Conservation (phyloP, 2,329 filamentous ascomycete species). For the Ophiocordyceps sinensis region DNA sequence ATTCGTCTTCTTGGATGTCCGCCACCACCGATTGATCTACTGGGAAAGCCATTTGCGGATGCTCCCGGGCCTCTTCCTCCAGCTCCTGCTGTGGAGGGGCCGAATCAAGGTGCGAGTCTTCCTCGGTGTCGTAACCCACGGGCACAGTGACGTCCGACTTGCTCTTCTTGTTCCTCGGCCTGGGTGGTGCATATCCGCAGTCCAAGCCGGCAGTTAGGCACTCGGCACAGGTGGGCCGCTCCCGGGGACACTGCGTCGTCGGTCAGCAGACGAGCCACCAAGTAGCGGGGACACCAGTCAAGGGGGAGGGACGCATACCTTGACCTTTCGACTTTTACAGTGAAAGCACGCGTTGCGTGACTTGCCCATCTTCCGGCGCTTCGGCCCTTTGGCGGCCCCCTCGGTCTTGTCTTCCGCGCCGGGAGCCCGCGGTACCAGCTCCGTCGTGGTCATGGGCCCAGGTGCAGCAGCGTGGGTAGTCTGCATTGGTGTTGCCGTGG, state of each 20-base stretch:
- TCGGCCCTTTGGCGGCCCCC: constrained; percentile 1
- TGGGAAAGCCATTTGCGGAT: not conserved
- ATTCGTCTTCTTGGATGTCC: not conserved
- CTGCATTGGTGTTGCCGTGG: constrained; percentile 10
- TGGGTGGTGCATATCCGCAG: constrained; percentile 26
- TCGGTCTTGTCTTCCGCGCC: constrained; percentile 4
- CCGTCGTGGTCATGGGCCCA: constrained; percentile 16
- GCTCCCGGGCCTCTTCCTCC: constrained; percentile 2
- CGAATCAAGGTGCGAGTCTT: constrained; percentile 3
- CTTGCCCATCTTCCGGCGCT: constrained; percentile 11
- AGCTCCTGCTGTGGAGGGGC: constrained; percentile 5
- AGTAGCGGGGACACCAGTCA: not conserved
- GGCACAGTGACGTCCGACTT: constrained; percentile 8
- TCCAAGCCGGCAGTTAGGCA: constrained; percentile 16
- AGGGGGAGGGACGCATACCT: constrained; percentile 15
- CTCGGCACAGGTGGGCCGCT: constrained; percentile 23
- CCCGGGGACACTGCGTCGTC: constrained; percentile 22
- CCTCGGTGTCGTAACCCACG: constrained; percentile 6
- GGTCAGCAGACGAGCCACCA: constrained; percentile 6
- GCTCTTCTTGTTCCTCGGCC: constrained; percentile 10
- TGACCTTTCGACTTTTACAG: constrained; percentile 21
- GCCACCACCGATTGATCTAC: not conserved
- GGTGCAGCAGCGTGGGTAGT: constrained; percentile 8
- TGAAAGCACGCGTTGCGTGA: constrained; percentile 20
- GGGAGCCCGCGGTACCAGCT: constrained; percentile 13